Conservation (phyloP, 2,329 filamentous ascomycete species). For the Aspergillus spinulosporus region DNA sequence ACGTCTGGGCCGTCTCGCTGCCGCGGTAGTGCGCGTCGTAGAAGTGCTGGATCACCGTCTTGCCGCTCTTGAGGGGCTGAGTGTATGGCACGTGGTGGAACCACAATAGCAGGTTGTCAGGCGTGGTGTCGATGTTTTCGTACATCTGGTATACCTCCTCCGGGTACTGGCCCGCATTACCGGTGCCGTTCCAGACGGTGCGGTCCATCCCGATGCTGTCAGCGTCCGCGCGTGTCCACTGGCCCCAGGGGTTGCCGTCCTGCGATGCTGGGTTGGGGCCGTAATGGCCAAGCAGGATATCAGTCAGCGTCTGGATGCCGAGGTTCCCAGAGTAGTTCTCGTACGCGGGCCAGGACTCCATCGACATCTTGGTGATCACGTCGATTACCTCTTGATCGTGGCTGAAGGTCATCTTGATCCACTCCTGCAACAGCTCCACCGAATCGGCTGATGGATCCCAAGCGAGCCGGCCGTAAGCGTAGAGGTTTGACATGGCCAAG, state of each 20-base stretch:
- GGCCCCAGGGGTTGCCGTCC: conserved; percentile 68
- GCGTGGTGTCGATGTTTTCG: conserved; percentile 63
- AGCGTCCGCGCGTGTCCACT: conserved; percentile 68
- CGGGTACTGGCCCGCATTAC: conserved; percentile 66
- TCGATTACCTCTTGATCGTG: conserved; percentile 56
- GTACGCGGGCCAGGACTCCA: conserved; percentile 70
- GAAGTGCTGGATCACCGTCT: conserved; percentile 68
- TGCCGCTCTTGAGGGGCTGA: conserved; percentile 60
- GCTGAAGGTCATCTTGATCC: conserved; percentile 68
- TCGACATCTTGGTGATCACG: conserved; percentile 62
- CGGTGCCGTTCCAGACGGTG: conserved; percentile 67
- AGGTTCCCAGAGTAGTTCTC: conserved; percentile 71
- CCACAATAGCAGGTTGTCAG: conserved; percentile 69
- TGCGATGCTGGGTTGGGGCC: conserved; percentile 67
- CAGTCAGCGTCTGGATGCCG: conserved; percentile 67
- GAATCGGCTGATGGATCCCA: conserved; percentile 61
- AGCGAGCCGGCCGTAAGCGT: conserved; percentile 66
- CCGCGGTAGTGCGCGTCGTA: conserved; percentile 64
- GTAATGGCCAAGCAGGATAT: conserved; percentile 67
- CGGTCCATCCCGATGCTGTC: conserved; percentile 68
- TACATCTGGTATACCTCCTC: conserved; percentile 58
- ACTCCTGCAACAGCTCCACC: conserved; percentile 59
- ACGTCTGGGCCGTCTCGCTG: conserved; percentile 61
- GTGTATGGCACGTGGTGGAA: conserved; percentile 74
- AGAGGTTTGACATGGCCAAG: conserved; percentile 70